A percentile compares a stretch with the other conserved stretches of the same genome.
Conservation (phyloP, 306 rosid species). For the Quercus agrifolia region DNA sequence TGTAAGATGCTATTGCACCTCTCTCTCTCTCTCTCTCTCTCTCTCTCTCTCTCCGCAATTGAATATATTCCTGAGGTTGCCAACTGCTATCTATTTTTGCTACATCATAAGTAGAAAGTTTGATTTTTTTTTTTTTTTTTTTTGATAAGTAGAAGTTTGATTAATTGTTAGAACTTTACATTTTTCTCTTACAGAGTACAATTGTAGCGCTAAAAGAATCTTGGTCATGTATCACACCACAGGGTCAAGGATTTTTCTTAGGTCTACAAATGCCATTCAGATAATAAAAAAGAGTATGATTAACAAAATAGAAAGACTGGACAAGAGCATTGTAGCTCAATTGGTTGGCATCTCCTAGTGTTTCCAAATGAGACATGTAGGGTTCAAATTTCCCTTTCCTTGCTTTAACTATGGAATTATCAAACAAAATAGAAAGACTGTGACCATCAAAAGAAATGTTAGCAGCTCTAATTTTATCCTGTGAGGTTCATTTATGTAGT, state of each 20-base stretch:
- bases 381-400: no score
- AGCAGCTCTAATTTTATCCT: not conserved
- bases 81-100: not conserved
- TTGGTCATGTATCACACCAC: no score
- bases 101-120: not conserved
- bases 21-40: not conserved
- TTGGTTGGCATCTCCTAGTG: no score
- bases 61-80: not conserved
- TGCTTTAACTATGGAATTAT: no score
- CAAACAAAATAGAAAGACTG: not conserved
- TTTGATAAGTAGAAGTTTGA: not conserved
- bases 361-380: no score
- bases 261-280: no score
- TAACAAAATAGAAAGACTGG: not conserved
- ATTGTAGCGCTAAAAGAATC: no score
- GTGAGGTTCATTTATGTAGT: not conserved
- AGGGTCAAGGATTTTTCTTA: not conserved
- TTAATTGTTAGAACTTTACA: not conserved
- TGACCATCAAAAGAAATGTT: not conserved
- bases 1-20: constrained; percentile 50
- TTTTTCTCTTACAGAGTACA: not conserved
- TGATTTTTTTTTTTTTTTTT: no score
- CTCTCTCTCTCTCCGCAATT: not conserved
- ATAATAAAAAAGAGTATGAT: no score
- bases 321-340: not conserved